Percentiles rank a stretch among this genome's conserved stretches.
Evolutionary conservation across 1,284 basidiomycete species (phyloP).

Genomic region (Lignosus rhinocerotis): DNA sequence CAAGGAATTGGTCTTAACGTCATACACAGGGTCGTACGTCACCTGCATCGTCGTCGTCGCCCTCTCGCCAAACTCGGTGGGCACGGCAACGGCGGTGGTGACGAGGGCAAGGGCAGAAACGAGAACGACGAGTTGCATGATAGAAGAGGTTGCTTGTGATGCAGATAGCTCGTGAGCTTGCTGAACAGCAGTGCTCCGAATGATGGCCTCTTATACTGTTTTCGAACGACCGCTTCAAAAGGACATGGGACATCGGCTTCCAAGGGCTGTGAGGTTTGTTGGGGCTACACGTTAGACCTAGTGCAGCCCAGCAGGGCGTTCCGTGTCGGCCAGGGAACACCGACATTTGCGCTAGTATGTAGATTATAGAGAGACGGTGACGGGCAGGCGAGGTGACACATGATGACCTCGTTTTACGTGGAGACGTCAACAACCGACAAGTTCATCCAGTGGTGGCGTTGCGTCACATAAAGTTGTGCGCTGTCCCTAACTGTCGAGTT

Average conservation of each 20-base stretch:
- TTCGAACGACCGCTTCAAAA: too few relatives aligned
- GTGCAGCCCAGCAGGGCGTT: neutral
- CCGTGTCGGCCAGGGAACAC: neutral
- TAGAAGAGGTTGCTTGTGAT: neutral
- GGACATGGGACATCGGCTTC: too few relatives aligned
- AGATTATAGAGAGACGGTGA: neutral
- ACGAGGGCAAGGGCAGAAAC: slow-evolving; percentile 21
- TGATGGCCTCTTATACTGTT: too few relatives aligned
- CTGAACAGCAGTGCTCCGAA: too few relatives aligned
- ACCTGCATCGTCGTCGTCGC: slow-evolving; percentile 36
- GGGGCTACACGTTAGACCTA: neutral
- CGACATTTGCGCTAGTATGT: neutral
- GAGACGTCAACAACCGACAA: neutral
- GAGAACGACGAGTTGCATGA: slow-evolving; percentile 27
- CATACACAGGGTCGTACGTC: slow-evolving; percentile 46
- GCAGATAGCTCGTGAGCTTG: neutral
- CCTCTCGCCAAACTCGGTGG: slow-evolving; percentile 8
- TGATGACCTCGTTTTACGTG: neutral
- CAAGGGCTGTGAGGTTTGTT: neutral
- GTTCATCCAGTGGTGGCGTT: neutral
- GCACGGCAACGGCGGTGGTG: slow-evolving; percentile 14
- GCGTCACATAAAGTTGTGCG: too few relatives aligned
- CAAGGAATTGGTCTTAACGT: slow-evolving; percentile 37
- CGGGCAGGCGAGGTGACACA: neutral
- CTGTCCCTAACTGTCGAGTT: neutral